These are phyloP conservation scores for Rhizophagus clarus DNA, from an alignment of 192 early-diverging fungal species.

Conservation along the genomic window DNA sequence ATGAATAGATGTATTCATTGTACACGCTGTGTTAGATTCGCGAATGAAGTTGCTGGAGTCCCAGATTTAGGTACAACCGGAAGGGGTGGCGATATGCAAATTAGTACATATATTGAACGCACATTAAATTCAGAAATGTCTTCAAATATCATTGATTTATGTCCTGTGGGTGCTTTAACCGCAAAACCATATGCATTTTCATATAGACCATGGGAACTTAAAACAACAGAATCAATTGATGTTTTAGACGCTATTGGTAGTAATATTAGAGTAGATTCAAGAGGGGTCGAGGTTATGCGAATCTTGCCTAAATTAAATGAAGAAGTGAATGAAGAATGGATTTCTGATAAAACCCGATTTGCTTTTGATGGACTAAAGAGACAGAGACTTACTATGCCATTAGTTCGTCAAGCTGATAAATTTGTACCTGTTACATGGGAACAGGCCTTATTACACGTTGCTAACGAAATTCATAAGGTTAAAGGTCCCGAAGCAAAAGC, in stretches of 20 bases:
- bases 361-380: slow-evolving; percentile 94
- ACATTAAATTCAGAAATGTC: slow-evolving; percentile 92
- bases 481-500: slow-evolving; percentile 72
- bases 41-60: slow-evolving; percentile 97
- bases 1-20: slow-evolving; percentile 99
- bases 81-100: slow-evolving; percentile 97
- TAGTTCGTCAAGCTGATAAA: slow-evolving; percentile 80
- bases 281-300: slow-evolving; percentile 96
- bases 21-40: slow-evolving; percentile 97
- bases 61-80: slow-evolving; percentile 94
- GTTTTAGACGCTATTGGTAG: slow-evolving; percentile 93
- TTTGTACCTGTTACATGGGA: slow-evolving; percentile 87
- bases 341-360: slow-evolving; percentile 97
- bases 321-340: slow-evolving; percentile 99
- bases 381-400: slow-evolving; percentile 91
- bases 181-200: slow-evolving; percentile 96
- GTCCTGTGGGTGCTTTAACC: slow-evolving; percentile 97
- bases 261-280: slow-evolving; percentile 95
- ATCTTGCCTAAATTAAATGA: slow-evolving; percentile 95
- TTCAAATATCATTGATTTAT: slow-evolving; percentile 96
- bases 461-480: slow-evolving; percentile 61
- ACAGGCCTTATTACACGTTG: slow-evolving; percentile 78
- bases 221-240: slow-evolving; percentile 94
- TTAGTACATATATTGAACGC: slow-evolving; percentile 93
- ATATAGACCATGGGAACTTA: slow-evolving; percentile 95